Conservation (phyloP, 2,329 filamentous ascomycete species). For the Talaromyces sp. region DNA sequence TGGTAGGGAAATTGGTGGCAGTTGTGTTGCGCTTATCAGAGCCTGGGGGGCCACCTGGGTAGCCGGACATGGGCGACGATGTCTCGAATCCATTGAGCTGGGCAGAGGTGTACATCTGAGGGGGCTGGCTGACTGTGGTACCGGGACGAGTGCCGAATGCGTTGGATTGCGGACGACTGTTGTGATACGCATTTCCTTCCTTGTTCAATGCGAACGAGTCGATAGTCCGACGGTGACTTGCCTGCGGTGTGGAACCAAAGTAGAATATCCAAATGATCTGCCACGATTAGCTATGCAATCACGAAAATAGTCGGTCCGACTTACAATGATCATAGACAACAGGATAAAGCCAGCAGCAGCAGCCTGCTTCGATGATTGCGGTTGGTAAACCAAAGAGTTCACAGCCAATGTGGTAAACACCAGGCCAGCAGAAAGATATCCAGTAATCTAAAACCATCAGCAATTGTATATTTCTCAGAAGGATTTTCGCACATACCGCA, state of each 20-base stretch:
- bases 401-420: conserved; percentile 82
- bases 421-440: conserved; percentile 77
- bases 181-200: conserved; percentile 63
- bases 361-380: conserved; percentile 69
- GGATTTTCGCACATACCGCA: conserved; percentile 55
- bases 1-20: conserved; percentile 23
- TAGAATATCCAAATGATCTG: conserved; percentile 99
- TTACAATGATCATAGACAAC: conserved; percentile 84
- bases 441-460: conserved; percentile 59
- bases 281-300: conserved; percentile 17
- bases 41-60: conserved; percentile 56
- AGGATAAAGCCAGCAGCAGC: conserved; percentile 91
- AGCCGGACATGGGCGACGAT: conserved; percentile 75
- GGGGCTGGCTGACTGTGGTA: conserved; percentile 71
- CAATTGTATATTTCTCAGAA: background rate
- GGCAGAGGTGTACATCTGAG: conserved; percentile 96
- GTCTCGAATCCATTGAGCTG: conserved; percentile 96
- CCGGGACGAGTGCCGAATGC: conserved; percentile 74
- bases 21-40: conserved; percentile 60
- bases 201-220: conserved; percentile 95
- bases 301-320: conserved; percentile 33
- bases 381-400: conserved; percentile 78
- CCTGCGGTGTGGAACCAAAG: conserved; percentile 88
- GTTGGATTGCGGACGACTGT: conserved; percentile 67
- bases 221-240: conserved; percentile 81